Evolutionary conservation across 305 asterid species (phyloP).

Genomic region (Solanum hybrid): DNA sequence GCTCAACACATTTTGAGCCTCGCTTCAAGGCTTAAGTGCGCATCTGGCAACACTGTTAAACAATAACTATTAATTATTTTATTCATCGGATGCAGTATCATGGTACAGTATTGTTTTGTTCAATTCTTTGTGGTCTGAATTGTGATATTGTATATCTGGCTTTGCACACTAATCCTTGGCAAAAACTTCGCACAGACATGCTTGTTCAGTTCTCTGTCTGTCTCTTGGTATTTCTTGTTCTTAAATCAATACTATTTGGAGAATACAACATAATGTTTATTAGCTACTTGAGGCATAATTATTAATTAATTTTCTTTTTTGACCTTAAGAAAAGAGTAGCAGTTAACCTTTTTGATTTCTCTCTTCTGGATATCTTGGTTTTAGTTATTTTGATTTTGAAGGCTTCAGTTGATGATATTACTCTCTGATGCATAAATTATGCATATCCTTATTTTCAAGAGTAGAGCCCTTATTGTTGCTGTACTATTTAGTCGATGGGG

Average conservation of each 20-base stretch:
- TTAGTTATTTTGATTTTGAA: neutral
- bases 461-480: neutral
- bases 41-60: neutral
- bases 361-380: neutral
- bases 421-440: neutral
- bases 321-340: neutral
- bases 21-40: neutral
- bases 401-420: neutral
- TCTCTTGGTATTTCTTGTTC: neutral
- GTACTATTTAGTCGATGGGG: neutral
- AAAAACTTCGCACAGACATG: neutral
- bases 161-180: neutral
- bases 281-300: neutral
- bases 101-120: neutral
- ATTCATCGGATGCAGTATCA: neutral
- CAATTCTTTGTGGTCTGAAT: neutral
- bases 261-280: neutral
- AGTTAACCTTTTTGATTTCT: neutral
- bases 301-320: neutral
- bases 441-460: neutral
- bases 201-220: neutral
- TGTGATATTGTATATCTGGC: neutral
- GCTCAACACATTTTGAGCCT: neutral
- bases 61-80: neutral
- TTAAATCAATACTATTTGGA: neutral